Conservation (phyloP, 192 early-diverging fungal genomes). For the Backusella tarrabulga region DNA sequence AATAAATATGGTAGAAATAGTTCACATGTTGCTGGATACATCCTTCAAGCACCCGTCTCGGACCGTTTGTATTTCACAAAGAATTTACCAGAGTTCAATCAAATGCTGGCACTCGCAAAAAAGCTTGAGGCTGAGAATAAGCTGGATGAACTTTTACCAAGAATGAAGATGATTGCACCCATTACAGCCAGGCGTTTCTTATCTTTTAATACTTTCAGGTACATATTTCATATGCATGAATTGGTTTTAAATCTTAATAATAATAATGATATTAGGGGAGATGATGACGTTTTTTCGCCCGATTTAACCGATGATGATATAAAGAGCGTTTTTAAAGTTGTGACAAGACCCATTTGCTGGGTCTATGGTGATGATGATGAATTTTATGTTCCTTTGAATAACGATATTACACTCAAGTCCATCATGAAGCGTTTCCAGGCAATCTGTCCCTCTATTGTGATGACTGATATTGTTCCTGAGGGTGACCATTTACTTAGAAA, state of each 20-base stretch:
- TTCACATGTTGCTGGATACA: constrained; percentile 26
- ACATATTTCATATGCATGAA: not conserved
- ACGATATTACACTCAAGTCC: not conserved
- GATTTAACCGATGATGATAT: constrained; percentile 7
- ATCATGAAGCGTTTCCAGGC: not conserved
- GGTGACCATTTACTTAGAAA: not conserved
- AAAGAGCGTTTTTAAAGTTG: not conserved
- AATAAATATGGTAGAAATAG: constrained; percentile 24
- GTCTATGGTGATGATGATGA: not conserved
- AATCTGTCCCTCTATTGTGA: not conserved
- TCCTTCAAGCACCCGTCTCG: constrained; percentile 45
- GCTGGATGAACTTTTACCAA: constrained; percentile 39
- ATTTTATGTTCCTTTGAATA: not conserved
- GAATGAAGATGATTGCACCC: constrained; percentile 30
- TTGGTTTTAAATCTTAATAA: not conserved
- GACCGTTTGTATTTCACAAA: constrained; percentile 37
- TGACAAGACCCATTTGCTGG: not conserved
- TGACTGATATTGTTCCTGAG: not conserved
- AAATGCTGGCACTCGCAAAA: constrained; percentile 32
- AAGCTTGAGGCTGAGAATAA: constrained; percentile 35
- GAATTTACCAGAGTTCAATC: constrained; percentile 24
- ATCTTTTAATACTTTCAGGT: constrained; percentile 36
- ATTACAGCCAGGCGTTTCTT: constrained; percentile 42
- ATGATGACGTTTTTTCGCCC: constrained; percentile 6
- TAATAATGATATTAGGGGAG: not conserved